These are phyloP conservation scores for Macrophomina tecta DNA, from an alignment of 2,329 filamentous ascomycete species.

Conservation along the genomic window DNA sequence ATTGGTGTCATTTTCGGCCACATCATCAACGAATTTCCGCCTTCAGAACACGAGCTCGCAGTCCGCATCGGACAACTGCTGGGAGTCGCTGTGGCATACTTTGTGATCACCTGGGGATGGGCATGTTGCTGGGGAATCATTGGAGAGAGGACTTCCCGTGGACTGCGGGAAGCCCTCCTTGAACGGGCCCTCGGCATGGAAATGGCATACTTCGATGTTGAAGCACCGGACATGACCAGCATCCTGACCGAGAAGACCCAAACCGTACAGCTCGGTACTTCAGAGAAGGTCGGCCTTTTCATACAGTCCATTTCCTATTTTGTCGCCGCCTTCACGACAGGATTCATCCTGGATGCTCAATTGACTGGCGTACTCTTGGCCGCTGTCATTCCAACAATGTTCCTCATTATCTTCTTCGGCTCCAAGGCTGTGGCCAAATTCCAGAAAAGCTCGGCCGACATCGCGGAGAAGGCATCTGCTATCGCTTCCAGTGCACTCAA, in stretches of 20 bases:
- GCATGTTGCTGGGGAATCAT: constrained; percentile 57
- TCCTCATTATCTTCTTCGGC: constrained; percentile 49
- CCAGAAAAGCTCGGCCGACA: constrained; percentile 45
- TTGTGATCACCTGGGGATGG: constrained; percentile 57
- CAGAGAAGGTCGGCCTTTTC: constrained; percentile 56
- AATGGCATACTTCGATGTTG: constrained; percentile 58
- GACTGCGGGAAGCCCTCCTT: constrained; percentile 54
- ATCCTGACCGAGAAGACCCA: constrained; percentile 54
- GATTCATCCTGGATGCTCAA: constrained; percentile 51
- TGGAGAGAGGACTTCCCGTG: constrained; percentile 56
- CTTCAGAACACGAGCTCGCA: constrained; percentile 50
- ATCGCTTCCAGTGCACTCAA: constrained; percentile 54
- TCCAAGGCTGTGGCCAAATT: constrained; percentile 50
- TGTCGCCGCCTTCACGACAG: constrained; percentile 52
- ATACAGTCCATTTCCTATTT: constrained; percentile 55
- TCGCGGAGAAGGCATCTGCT: constrained; percentile 50
- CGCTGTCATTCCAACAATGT: constrained; percentile 58
- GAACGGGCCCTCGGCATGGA: constrained; percentile 58
- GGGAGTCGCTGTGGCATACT: constrained; percentile 55
- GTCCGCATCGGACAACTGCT: constrained; percentile 52
- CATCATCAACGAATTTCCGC: constrained; percentile 59
- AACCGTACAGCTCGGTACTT: constrained; percentile 53
- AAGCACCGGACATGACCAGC: constrained; percentile 56
- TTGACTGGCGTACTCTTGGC: constrained; percentile 51
- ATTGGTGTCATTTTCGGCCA: constrained; percentile 55